These are phyloP conservation scores for Alternaria sp. DNA, from an alignment of 2,329 filamentous ascomycete species.

Conservation along the genomic window DNA sequence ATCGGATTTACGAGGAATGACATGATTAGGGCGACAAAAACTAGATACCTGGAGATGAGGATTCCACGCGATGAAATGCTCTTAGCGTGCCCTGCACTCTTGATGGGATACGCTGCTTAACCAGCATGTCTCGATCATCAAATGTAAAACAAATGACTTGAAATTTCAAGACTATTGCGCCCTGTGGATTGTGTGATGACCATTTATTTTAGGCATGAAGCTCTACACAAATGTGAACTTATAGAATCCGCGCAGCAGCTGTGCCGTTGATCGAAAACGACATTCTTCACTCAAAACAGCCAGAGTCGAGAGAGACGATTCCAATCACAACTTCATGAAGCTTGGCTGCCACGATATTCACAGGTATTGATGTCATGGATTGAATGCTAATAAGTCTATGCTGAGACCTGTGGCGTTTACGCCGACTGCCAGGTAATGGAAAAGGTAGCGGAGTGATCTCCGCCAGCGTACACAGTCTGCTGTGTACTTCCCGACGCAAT, in stretches of 20 bases:
- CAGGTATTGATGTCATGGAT: neutral
- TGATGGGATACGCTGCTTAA: neutral
- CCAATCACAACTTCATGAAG: neutral
- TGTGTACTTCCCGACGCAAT: constrained; percentile 53
- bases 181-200: neutral
- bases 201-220: neutral
- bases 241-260: neutral
- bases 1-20: constrained; percentile 10
- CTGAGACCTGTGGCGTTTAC: neutral
- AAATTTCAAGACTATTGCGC: neutral
- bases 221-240: neutral
- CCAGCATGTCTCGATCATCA: neutral
- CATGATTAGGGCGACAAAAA: neutral
- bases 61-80: neutral
- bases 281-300: neutral
- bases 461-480: constrained; percentile 51
- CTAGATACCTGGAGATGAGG: neutral
- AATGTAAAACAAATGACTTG: neutral
- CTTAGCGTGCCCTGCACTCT: neutral
- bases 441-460: constrained; percentile 40
- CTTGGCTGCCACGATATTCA: neutral
- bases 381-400: neutral
- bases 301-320: neutral
- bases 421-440: constrained; percentile 48
- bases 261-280: neutral